Evolutionary conservation across 805 yeast genomes (phyloP), one percentile per base, ranked within the genome.

Genomic region (Pichia thaimueangensis): DNA sequence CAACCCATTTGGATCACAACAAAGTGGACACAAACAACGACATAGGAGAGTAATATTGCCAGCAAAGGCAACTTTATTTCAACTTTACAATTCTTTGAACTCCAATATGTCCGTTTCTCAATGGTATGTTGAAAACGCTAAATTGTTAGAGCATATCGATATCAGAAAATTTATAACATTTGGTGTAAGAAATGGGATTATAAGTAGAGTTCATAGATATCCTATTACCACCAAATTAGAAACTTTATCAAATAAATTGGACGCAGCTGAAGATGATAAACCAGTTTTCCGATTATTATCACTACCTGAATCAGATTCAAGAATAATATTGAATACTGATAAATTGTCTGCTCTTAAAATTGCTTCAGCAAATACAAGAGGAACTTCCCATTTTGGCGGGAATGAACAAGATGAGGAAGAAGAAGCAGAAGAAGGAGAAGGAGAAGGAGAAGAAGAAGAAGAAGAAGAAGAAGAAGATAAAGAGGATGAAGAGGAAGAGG

Each of bases 131-230:
- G 83, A 78, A 45, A 81, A 93, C 55, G 68, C 67, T 30, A 73
- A 73, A 36, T 62, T 65, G 4, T 64, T 93, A 15, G 59, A 65
- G 22, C 73, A 78, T 48, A 77, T 94, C 32, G 99, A 93, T 60
- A 68, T 93, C 4, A 70, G 97, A 48, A 67, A 95, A 42, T 86
- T 93, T 52, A 68, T 93, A 17, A 78, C 88, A 16, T 93, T 89
- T 68, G 99, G 99, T 1, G 72, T 86, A 2, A 67, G 86, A 20
- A 74, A 87, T 47, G 87, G 95, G 0, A 55, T 93, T 6, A 82
- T 94, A 8, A 88, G 88, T 57, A 65, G 97, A 39, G 84, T 88
- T 1, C 74, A 83, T 42, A 68, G 88, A 17, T 86, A 77, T 55
- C 97, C 97, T 0, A 64, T 86, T 1, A 59, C 76, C 40, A 66